These are phyloP conservation scores for Auxenochlorella pyrenoidosa DNA, from an alignment of 139 green algal species.

Conservation along the genomic window DNA sequence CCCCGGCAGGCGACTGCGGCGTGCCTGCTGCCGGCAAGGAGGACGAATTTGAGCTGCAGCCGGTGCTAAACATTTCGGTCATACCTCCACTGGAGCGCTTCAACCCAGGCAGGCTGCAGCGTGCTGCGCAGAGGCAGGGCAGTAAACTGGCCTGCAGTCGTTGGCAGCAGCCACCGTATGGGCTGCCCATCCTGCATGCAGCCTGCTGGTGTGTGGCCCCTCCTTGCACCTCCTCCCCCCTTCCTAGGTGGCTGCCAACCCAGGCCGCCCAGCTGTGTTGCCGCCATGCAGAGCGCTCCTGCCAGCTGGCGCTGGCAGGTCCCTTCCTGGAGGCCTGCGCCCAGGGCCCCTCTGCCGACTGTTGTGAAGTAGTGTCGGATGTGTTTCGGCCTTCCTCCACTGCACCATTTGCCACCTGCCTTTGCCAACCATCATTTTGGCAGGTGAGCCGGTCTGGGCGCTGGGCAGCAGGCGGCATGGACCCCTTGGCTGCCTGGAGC, in stretches of 20 bases:
- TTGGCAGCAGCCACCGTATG: no score
- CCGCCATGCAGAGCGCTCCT: conserved; percentile 19
- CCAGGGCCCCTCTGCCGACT: neutral
- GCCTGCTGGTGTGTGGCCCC: neutral
- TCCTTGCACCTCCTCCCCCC: neutral
- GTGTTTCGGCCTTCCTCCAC: conserved; percentile 6
- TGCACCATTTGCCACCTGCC: conserved; percentile 18
- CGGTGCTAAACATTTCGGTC: neutral
- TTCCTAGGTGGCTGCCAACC: neutral
- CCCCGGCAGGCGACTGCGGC: conserved; percentile 27
- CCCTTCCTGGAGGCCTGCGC: conserved; percentile 19
- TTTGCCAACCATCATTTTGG: conserved; percentile 14
- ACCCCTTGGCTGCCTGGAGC: neutral
- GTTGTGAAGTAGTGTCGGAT: conserved; percentile 1
- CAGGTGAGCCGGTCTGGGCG: neutral
- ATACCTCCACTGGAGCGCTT: neutral
- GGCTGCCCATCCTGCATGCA: neutral
- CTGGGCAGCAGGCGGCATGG: neutral
- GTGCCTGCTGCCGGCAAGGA: conserved; percentile 12
- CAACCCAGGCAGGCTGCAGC: conserved; percentile 6
- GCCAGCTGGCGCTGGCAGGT: neutral
- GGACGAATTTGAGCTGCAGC: neutral
- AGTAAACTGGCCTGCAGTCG: neutral
- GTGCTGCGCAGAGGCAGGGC: neutral
- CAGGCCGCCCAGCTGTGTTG: neutral